These are phyloP conservation scores for Hypoxylon sp. DNA, from an alignment of 2,329 filamentous ascomycete genomes.

Conservation along the genomic window DNA sequence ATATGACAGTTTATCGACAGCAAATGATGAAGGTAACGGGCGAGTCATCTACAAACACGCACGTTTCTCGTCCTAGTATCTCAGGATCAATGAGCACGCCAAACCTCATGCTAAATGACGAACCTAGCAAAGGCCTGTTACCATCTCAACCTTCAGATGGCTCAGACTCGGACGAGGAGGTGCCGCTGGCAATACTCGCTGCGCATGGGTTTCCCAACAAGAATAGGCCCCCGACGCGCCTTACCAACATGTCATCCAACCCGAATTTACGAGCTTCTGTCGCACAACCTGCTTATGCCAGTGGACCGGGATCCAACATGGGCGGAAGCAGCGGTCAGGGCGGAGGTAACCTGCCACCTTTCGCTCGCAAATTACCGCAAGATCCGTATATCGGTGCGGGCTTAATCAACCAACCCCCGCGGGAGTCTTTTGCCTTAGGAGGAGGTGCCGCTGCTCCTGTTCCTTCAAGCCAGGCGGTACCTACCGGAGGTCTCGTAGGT, in stretches of 20 bases:
- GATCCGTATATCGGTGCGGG: slow-evolving; percentile 87
- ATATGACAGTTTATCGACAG: slow-evolving; percentile 88
- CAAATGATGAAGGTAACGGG: slow-evolving; percentile 98
- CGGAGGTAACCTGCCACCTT: slow-evolving; percentile 72
- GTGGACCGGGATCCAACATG: slow-evolving; percentile 64
- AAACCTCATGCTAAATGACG: slow-evolving; percentile 56
- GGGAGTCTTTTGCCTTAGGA: slow-evolving; percentile 78
- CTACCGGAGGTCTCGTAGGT: slow-evolving; percentile 82
- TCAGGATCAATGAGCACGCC: slow-evolving; percentile 69
- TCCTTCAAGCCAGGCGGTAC: slow-evolving; percentile 54
- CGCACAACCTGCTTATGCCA: slow-evolving; percentile 54
- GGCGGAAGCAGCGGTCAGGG: slow-evolving; percentile 56
- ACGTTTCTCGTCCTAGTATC: slow-evolving; percentile 62
- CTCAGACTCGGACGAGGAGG: slow-evolving; percentile 86
- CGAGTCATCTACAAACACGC: slow-evolving; percentile 62
- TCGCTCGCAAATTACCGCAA: slow-evolving; percentile 81
- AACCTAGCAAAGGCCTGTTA: slow-evolving; percentile 48
- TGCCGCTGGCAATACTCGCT: slow-evolving; percentile 84
- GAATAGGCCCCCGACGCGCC: slow-evolving; percentile 75
- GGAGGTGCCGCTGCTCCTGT: slow-evolving; percentile 58
- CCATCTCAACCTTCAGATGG: slow-evolving; percentile 54
- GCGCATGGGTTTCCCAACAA: slow-evolving; percentile 88
- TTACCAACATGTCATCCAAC: slow-evolving; percentile 72
- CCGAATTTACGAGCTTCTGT: slow-evolving; percentile 72
- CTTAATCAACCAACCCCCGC: slow-evolving; percentile 73